Conservation (phyloP, 108 stramenopile species). For the Chaetoceros muelleri region DNA sequence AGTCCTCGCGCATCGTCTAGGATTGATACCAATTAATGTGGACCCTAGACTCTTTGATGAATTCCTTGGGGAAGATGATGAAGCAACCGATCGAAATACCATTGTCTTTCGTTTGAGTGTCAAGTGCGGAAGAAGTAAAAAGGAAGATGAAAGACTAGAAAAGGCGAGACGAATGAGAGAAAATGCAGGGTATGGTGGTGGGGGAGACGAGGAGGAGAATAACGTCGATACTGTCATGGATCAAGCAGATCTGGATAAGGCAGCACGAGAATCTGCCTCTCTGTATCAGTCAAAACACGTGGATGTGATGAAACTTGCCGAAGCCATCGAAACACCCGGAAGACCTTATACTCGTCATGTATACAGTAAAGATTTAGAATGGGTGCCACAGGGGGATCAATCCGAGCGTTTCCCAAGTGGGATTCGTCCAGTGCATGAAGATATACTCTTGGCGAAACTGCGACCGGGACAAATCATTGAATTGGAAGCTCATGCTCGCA, state of each 20-base stretch:
- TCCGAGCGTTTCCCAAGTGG: conserved; percentile 44
- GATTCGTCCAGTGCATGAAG: conserved; percentile 67
- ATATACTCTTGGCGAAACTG: conserved; percentile 93
- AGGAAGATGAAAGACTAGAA: conserved; percentile 16
- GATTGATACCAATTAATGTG: conserved; percentile 81
- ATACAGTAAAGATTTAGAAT: conserved; percentile 65
- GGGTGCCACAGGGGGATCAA: conserved; percentile 93
- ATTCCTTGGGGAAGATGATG: conserved; percentile 48
- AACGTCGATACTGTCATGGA: conserved; percentile 15
- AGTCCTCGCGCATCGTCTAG: conserved; percentile 90
- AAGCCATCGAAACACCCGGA: conserved; percentile 51
- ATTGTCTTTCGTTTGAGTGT: conserved; percentile 84
- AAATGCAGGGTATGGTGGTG: no score
- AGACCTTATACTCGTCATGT: conserved; percentile 81
- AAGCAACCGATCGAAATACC: conserved; percentile 77
- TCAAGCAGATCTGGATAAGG: conserved; percentile 17
- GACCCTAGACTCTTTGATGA: conserved; percentile 68
- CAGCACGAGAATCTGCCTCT: conserved; percentile 23
- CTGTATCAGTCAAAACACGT: conserved; percentile 3
- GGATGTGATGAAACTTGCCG: conserved; percentile 15
- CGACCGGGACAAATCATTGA: conserved; percentile 91
- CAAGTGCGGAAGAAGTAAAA: conserved; percentile 31
- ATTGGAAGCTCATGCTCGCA: conserved; percentile 79
- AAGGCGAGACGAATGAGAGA: not conserved
- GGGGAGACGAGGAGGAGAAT: conserved; percentile 14